phyloP scores from a whole-genome alignment of 176 grass and related monocot species.

The Rhynchospora pubera region DNA sequence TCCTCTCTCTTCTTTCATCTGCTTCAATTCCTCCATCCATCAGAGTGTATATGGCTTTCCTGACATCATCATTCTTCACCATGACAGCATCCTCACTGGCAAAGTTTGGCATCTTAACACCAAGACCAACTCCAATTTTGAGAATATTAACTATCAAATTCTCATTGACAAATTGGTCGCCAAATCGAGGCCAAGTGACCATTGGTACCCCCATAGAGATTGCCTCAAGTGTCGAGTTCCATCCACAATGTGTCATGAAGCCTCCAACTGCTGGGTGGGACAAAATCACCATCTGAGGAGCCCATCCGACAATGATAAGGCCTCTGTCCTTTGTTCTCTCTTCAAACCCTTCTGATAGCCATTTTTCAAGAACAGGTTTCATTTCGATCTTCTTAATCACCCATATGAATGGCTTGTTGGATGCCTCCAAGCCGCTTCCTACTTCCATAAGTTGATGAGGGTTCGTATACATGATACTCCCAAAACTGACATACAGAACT shows the following conservation, averaged over 20 bases:
- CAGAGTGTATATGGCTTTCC: slow-evolving; percentile 24
- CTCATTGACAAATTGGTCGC: slow-evolving; percentile 47
- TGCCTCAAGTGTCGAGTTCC: slow-evolving; percentile 47
- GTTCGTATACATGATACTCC: background rate
- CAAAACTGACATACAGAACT: slow-evolving; percentile 9
- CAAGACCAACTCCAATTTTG: slow-evolving; percentile 34
- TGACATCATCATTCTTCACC: slow-evolving; percentile 10
- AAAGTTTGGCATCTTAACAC: slow-evolving; percentile 9
- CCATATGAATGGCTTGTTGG: slow-evolving; percentile 36
- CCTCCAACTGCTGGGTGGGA: slow-evolving; percentile 40
- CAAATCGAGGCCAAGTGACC: slow-evolving; percentile 43
- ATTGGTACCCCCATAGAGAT: slow-evolving; percentile 38
- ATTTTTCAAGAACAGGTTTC: slow-evolving; percentile 18
- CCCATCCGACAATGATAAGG: slow-evolving; percentile 43
- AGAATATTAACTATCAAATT: slow-evolving; percentile 44
- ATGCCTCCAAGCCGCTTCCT: slow-evolving; percentile 30
- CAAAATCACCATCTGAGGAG: slow-evolving; percentile 54
- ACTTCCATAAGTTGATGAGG: slow-evolving; percentile 17
- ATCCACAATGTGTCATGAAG: slow-evolving; percentile 55
- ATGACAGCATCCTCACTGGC: slow-evolving; percentile 16
- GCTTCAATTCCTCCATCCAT: slow-evolving; percentile 33
- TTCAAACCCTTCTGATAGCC: slow-evolving; percentile 37
- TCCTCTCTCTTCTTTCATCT: slow-evolving; percentile 20
- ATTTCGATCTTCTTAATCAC: slow-evolving; percentile 37
- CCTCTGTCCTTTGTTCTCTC: slow-evolving; percentile 27